phyloP scores from a whole-genome alignment of 2,329 filamentous ascomycete genomes.

The Sphaerulina vaccinii region DNA sequence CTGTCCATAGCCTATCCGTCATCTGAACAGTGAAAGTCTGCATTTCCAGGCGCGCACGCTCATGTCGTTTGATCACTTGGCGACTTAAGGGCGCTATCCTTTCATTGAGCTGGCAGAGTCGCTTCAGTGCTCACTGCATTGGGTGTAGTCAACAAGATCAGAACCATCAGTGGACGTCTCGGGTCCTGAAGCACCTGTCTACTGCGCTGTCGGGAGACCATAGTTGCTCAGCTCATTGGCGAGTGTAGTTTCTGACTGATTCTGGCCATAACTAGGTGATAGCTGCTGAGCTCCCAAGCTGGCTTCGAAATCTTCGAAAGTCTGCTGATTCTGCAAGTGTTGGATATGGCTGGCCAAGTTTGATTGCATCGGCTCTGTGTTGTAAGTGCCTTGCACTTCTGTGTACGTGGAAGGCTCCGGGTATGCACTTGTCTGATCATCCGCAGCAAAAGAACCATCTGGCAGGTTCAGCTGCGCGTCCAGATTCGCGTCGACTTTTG shows the following conservation, averaged over 20 bases:
- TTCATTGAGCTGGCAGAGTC: not conserved
- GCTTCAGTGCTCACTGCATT: no score
- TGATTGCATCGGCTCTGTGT: constrained; percentile 5
- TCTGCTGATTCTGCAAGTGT: constrained; percentile 10
- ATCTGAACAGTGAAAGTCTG: not conserved
- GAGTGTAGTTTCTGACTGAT: constrained; percentile 6
- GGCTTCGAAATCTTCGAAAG: constrained; percentile 10
- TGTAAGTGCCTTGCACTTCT: constrained; percentile 8
- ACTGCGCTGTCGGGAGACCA: constrained; percentile 2
- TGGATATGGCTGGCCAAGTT: constrained; percentile 8
- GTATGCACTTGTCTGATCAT: constrained; percentile 9
- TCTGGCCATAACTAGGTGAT: not conserved
- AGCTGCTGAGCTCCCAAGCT: constrained; percentile 7
- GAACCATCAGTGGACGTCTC: not conserved
- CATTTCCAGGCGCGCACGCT: no score
- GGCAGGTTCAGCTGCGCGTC: constrained; percentile 10
- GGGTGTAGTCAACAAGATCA: not conserved
- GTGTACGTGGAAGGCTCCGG: constrained; percentile 8
- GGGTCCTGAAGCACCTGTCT: not conserved
- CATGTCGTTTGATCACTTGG: no score
- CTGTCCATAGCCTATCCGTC: not conserved
- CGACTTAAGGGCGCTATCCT: no score
- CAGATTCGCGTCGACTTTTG: not conserved
- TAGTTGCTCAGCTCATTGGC: constrained; percentile 2
- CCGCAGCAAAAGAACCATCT: constrained; percentile 7